These are phyloP conservation scores for Blakeslea trispora DNA, from an alignment of 371 early-diverging fungal genomes.

Conservation along the genomic window DNA sequence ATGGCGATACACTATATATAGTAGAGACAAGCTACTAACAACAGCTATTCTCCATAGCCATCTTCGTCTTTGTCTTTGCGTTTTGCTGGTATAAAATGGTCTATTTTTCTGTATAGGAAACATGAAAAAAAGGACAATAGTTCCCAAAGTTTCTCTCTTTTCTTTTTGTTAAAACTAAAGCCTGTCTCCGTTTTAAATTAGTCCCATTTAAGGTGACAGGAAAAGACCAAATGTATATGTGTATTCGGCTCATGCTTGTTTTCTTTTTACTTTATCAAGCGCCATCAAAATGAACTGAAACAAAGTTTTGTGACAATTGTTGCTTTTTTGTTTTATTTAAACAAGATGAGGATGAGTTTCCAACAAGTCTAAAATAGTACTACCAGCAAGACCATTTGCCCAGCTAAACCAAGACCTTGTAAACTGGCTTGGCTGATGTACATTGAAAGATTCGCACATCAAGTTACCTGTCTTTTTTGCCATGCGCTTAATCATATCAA, in stretches of 20 bases:
- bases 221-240: no score
- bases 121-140: neutral
- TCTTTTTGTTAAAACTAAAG: neutral
- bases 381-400: constrained; percentile 57
- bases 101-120: neutral
- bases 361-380: constrained; percentile 39
- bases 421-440: constrained; percentile 34
- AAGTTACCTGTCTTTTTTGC: constrained; percentile 35
- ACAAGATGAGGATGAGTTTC: constrained; percentile 28
- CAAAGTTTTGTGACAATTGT: no score
- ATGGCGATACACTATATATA: neutral
- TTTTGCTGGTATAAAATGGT: constrained; percentile 5
- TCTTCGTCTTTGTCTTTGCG: constrained; percentile 14
- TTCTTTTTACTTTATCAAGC: no score
- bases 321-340: constrained; percentile 12
- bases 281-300: no score
- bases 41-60: constrained; percentile 9
- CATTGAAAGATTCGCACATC: constrained; percentile 55
- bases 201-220: no score
- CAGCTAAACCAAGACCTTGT: constrained; percentile 60
- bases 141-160: neutral
- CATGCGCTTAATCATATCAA: constrained; percentile 40
- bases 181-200: neutral
- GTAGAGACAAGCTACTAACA: neutral
- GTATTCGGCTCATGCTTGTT: no score